phyloP scores from a whole-genome alignment of 495 filamentous ascomycete genomes.

The Neurospora sp. region DNA sequence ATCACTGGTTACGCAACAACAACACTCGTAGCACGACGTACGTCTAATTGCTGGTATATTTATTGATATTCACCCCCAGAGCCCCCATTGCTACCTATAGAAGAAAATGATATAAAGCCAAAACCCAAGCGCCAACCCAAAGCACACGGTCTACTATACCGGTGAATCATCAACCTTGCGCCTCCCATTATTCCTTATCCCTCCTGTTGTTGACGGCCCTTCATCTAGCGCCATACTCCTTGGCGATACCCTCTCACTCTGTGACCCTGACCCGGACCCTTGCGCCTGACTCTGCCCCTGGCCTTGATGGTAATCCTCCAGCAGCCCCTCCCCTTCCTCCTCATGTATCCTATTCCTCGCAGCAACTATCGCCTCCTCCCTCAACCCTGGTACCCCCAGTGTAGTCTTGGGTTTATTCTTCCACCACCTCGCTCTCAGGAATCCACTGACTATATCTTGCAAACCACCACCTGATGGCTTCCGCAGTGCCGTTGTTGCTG shows the following conservation, averaged over 20 bases:
- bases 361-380: not conserved
- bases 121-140: not conserved
- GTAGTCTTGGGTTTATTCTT: conserved; percentile 5
- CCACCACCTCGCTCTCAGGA: conserved; percentile 36
- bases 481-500: conserved; percentile 1
- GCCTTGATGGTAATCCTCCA: not conserved
- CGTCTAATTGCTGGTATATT: not conserved
- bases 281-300: not conserved
- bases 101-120: not conserved
- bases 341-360: not conserved
- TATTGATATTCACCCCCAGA: not conserved
- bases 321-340: not conserved
- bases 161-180: not conserved
- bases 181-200: not conserved
- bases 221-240: not conserved
- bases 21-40: not conserved
- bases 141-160: not conserved
- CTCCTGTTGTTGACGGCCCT: not conserved
- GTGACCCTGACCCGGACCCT: not conserved
- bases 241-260: not conserved
- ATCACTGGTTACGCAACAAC: not conserved
- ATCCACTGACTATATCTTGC: conserved; percentile 26
- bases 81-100: not conserved
- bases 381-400: not conserved
- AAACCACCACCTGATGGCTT: conserved; percentile 21